Evolutionary conservation across 257 asterid genomes (phyloP), one percentile per base, ranked within the genome.

Genomic region (Penstemon newberryi): DNA sequence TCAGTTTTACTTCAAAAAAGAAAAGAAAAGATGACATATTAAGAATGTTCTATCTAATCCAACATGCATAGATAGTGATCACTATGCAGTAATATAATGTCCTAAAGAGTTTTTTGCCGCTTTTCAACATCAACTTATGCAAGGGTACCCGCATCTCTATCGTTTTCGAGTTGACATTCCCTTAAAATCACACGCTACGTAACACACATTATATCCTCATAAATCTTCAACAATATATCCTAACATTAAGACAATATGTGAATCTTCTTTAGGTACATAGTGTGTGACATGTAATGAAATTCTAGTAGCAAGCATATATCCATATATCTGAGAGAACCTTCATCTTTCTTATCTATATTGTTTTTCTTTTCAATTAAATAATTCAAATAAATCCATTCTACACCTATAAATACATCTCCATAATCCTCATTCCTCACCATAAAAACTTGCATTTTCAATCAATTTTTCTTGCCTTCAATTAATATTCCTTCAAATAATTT

Each of bases 401-500:
- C 72, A 61, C 55, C 79, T 78, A 78, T 78, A 78, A 74, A 74
- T 78, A 74, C 54, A 60, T 4, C 15, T 4, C 66, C 38, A 7
- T 10, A 78, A 49, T 25, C 79, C 79, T 59, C 4, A 42, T 56
- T 56, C 25, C 25, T 19, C 25, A 58, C 66, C 57, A 64, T 43
- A 47, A 19, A 3, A 18, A 18, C 41, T 55, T 18, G 39, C 39
- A 5, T 12, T 44, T 8, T 50, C 3, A 6, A 46, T 44, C 51
- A 5, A 41, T 3, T n/a, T 42, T 62, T 18, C 58, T 53, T 6
- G 18, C 6, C 5, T 33, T n/a, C 9, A n/a, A n/a, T n/a, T n/a
- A n/a, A n/a, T n/a, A n/a, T n/a, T n/a, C n/a, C n/a, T n/a, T n/a
- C n/a, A 58, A 7, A 3, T 12, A 15, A 8, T 46, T 37, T 15